Percentiles rank a stretch among this genome's conserved stretches.
phyloP scores from a whole-genome alignment of 192 early-diverging fungal species.

The Rhizophagus sp. region DNA sequence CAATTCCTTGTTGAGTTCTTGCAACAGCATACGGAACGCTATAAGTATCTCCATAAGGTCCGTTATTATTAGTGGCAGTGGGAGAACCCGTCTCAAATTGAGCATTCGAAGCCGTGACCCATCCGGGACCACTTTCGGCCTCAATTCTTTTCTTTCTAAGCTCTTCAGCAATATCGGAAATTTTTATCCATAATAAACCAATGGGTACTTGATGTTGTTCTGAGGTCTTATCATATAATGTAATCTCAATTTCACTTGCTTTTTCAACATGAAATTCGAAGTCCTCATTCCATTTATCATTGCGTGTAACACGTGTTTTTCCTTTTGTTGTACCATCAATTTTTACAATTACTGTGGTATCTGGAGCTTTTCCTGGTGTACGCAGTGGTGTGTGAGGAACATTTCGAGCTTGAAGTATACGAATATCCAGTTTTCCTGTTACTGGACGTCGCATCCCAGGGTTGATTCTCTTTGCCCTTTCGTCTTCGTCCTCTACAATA shows the following conservation, averaged over 20 bases:
- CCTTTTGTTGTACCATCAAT: slow-evolving; percentile 82
- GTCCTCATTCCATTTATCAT: slow-evolving; percentile 80
- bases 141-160: slow-evolving; percentile 69
- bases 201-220: slow-evolving; percentile 70
- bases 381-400: slow-evolving; percentile 59
- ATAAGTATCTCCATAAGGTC: slow-evolving; percentile 1
- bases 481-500: slow-evolving; percentile 42
- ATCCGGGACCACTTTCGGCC: slow-evolving; percentile 57
- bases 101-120: slow-evolving; percentile 46
- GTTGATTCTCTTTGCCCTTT: slow-evolving; percentile 47
- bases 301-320: slow-evolving; percentile 70
- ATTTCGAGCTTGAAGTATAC: slow-evolving; percentile 61
- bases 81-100: slow-evolving; percentile 11
- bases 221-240: slow-evolving; percentile 80
- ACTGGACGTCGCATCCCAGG: slow-evolving; percentile 70
- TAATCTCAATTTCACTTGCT: slow-evolving; percentile 90
- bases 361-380: slow-evolving; percentile 54
- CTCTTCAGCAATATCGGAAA: slow-evolving; percentile 91
- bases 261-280: slow-evolving; percentile 88
- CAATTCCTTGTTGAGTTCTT: slow-evolving; percentile 29
- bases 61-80: not conserved
- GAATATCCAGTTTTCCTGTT: slow-evolving; percentile 70
- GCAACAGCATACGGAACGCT: slow-evolving; percentile 19
- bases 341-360: slow-evolving; percentile 77
- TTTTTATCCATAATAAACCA: slow-evolving; percentile 90